Conservation (phyloP, 148 eudicot genomes). For the Selenicereus undatus region DNA sequence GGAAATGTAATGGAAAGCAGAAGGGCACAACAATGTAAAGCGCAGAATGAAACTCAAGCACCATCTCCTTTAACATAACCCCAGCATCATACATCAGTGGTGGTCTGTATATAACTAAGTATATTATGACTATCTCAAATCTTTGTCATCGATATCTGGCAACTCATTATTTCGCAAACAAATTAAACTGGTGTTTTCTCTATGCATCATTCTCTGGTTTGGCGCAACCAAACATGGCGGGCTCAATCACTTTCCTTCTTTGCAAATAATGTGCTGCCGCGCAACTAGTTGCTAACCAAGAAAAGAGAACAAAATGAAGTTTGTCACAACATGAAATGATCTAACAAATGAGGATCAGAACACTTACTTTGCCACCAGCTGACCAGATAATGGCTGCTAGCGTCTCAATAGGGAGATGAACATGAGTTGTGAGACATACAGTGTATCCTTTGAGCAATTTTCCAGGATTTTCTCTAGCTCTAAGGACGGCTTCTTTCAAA, state of each 20-base stretch:
- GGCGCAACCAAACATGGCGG: not conserved
- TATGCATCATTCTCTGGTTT: not conserved
- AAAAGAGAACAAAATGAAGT: not conserved
- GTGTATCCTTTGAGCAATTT: slow-evolving; percentile 57
- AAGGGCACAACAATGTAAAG: too few species aligned
- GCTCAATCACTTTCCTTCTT: not conserved
- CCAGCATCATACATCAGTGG: too few species aligned
- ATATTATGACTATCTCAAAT: too few species aligned
- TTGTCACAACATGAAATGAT: not conserved
- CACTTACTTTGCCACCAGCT: slow-evolving; percentile 87
- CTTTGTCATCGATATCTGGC: too few species aligned
- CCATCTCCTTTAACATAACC: too few species aligned
- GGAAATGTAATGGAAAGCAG: too few species aligned
- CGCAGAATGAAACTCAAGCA: too few species aligned
- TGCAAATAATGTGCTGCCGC: not conserved
- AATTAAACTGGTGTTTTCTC: not conserved
- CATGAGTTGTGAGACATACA: slow-evolving; percentile 62
- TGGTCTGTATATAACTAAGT: too few species aligned
- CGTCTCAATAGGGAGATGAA: slow-evolving; percentile 52
- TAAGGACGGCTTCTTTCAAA: slow-evolving; percentile 59
- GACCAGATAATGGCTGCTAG: slow-evolving; percentile 58
- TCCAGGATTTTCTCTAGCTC: slow-evolving; percentile 54
- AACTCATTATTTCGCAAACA: too few species aligned
- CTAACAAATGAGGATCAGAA: not conserved
- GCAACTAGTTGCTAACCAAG: not conserved